These are phyloP conservation scores for Chlorella sorokiniana DNA, from an alignment of 139 green algal species.

Conservation along the genomic window DNA sequence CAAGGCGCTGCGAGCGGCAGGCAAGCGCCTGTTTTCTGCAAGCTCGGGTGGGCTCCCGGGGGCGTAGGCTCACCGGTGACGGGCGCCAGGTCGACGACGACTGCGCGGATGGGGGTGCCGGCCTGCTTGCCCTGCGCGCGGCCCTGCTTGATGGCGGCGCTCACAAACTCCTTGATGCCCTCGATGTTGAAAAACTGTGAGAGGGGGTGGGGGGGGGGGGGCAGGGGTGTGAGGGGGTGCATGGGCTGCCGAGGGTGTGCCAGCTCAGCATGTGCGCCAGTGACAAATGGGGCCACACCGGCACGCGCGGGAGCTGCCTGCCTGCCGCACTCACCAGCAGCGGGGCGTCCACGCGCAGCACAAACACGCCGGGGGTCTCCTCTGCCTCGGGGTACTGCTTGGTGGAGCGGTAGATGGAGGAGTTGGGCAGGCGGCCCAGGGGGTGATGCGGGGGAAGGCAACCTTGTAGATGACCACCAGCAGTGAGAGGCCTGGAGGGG, in stretches of 20 bases:
- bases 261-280: background rate
- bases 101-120: constrained; percentile 68
- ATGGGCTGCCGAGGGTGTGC: no score
- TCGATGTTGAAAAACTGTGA: constrained; percentile 59
- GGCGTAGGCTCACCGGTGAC: constrained; percentile 6
- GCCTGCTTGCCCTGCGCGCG: constrained; percentile 42
- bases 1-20: background rate
- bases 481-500: constrained; percentile 34
- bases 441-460: constrained; percentile 69
- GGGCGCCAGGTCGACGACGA: constrained; percentile 51
- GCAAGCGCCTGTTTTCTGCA: background rate
- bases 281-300: background rate
- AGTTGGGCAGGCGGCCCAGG: constrained; percentile 78
- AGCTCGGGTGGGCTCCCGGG: background rate
- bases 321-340: constrained; percentile 60
- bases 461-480: constrained; percentile 47
- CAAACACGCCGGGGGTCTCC: constrained; percentile 55
- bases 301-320: background rate
- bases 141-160: background rate
- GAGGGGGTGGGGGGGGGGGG: constrained; percentile 70
- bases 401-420: constrained; percentile 41
- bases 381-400: constrained; percentile 40
- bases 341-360: constrained; percentile 73
- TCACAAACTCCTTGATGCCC: constrained; percentile 14
- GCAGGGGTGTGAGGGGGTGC: constrained; percentile 60